Evolutionary conservation across 1,139 yeast genomes (phyloP), one percentile per base, ranked within the genome.

Genomic region (Sugiyamaella castrensis): DNA sequence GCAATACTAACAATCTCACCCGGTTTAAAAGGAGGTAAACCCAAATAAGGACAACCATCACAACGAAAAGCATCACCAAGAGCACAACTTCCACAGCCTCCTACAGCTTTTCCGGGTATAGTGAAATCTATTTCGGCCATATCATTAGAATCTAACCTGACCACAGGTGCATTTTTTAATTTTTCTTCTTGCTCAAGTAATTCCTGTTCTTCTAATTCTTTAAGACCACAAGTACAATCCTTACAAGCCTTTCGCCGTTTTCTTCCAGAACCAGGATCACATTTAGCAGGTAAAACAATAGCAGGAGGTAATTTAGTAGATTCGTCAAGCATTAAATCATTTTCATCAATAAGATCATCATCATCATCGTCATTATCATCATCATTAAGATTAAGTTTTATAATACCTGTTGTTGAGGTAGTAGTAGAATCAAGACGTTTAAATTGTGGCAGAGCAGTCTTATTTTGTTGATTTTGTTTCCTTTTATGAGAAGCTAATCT

Each of bases 11-110:
- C 71, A 2, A 68, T 84, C 70, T 92, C 95, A 43, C 98, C 98
- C 0, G 98, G 98, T 71, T 88, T 89, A 77, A 92, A 92, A 4
- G 98, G 97, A 8, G 99, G 98, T 50, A 94, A 75, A 0, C 99
- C 98, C 59, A 92, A 73, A 69, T 82, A 94, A 38, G 98, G 99
- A 70, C 99, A 92, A 2, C 98, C 97, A 61, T 91, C 96, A 69
- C 99, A 92, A 63, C 99, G 76, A 72, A 92, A 92, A 0, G 98
- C 98, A 68, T 92, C 98, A 36, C 99, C 98, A 50, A 92, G 76
- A 0, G 98, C 84, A 72, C 99, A 92, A 9, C 95, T 87, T 16
- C 96, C 96, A 71, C 99, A 92, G 1, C 97, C 96, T 31, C 98
- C 97, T 8, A 79, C 78, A 4, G 73, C 67, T 68, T 91, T 92